A percentile compares a stretch with the other conserved stretches of the same genome.
phyloP scores from a whole-genome alignment of 148 eudicot genomes.

The Chenopodium suecicum region DNA sequence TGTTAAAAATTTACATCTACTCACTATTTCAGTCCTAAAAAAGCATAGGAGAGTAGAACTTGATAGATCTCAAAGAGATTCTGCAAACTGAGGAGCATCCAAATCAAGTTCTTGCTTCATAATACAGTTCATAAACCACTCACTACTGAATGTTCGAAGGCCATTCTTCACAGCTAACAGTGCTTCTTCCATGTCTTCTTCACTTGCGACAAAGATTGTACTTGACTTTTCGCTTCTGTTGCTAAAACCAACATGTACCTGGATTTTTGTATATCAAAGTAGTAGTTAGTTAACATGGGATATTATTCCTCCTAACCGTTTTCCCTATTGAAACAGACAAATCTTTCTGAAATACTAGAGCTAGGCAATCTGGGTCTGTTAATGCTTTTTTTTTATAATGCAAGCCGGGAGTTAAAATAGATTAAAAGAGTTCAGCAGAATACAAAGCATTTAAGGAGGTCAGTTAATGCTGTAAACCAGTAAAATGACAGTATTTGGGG shows the following conservation, averaged over 20 bases:
- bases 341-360: neutral
- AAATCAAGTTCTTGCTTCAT: slow-evolving; percentile 90
- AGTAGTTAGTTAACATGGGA: neutral
- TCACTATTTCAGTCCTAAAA: neutral
- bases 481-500: neutral
- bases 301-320: neutral
- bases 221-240: slow-evolving; percentile 41
- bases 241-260: slow-evolving; percentile 49
- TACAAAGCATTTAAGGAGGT: neutral
- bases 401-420: too few relatives aligned
- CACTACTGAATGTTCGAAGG: slow-evolving; percentile 61
- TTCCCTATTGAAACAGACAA: neutral
- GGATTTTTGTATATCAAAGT: slow-evolving; percentile 6
- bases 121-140: slow-evolving; percentile 87
- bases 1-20: neutral
- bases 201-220: slow-evolving; percentile 70
- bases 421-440: too few relatives aligned
- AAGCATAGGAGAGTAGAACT: neutral
- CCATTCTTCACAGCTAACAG: slow-evolving; percentile 60
- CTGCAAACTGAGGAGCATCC: slow-evolving; percentile 91
- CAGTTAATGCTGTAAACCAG: neutral
- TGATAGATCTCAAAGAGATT: slow-evolving; percentile 52
- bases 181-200: slow-evolving; percentile 90
- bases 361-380: neutral
- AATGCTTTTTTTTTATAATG: neutral